Evolutionary conservation across 441 rosid species (phyloP).

Genomic region (Euphorbia celastroides): DNA sequence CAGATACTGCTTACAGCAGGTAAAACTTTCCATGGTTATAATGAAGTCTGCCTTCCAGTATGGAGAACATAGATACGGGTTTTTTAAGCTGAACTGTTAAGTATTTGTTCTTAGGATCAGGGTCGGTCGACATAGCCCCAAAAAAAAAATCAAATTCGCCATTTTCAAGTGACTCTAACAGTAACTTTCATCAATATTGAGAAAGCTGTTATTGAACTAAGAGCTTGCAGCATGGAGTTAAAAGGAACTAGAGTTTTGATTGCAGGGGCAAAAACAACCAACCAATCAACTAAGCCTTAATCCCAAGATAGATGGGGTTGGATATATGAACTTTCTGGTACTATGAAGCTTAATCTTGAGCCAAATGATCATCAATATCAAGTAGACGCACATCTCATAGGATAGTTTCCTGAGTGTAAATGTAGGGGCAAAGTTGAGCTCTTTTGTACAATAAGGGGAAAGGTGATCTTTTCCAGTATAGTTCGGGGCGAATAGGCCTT

Average conservation of each 20-base stretch:
- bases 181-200: neutral
- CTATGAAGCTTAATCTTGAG: too few species aligned
- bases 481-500: neutral
- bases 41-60: neutral
- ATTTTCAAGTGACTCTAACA: neutral
- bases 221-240: neutral
- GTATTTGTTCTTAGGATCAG: neutral
- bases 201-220: neutral
- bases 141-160: neutral
- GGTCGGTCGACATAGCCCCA: neutral
- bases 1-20: neutral
- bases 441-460: neutral
- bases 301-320: too few species aligned
- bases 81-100: neutral
- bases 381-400: too few species aligned
- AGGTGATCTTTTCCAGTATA: neutral
- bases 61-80: neutral
- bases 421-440: neutral
- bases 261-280: too few species aligned
- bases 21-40: neutral
- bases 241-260: neutral
- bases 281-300: too few species aligned
- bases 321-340: too few species aligned
- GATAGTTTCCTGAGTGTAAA: too few species aligned
- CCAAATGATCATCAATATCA: too few species aligned